A percentile compares a stretch with the other conserved stretches of the same genome.
These are phyloP conservation scores for Raffaelea arxii DNA, from an alignment of 2,329 filamentous ascomycete species.

Conservation along the genomic window DNA sequence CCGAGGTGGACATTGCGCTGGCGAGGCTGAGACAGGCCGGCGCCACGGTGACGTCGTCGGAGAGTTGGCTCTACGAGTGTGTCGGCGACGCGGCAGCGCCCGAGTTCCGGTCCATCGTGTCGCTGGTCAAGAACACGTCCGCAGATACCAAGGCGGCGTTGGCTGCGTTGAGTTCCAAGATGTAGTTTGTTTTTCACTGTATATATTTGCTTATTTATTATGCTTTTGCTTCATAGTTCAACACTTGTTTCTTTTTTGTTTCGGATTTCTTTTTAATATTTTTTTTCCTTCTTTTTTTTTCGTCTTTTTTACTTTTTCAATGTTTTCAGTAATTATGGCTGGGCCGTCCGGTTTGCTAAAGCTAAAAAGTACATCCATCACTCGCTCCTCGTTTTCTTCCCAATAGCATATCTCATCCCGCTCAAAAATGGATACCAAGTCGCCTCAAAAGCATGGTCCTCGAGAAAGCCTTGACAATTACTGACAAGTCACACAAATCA, in stretches of 20 bases:
- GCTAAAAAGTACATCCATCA: too few species aligned
- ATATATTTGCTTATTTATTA: background rate
- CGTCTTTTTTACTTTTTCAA: background rate
- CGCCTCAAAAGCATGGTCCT: too few species aligned
- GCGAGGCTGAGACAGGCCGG: slow-evolving; percentile 66
- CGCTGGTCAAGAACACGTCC: slow-evolving; percentile 68
- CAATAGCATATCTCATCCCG: too few species aligned
- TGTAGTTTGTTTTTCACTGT: slow-evolving; percentile 17
- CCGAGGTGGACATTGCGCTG: slow-evolving; percentile 73
- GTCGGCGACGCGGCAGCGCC: slow-evolving; percentile 69
- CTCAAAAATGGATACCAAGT: too few species aligned
- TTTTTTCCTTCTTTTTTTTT: slow-evolving; percentile 1
- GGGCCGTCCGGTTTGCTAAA: too few species aligned
- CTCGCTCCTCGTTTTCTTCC: too few species aligned
- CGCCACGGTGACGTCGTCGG: slow-evolving; percentile 72
- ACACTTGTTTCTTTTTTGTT: slow-evolving; percentile 1
- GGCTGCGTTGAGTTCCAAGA: slow-evolving; percentile 53
- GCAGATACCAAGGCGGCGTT: slow-evolving; percentile 61
- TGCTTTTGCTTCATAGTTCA: too few species aligned
- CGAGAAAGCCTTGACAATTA: too few species aligned
- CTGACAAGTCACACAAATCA: background rate
- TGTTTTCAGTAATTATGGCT: too few species aligned
- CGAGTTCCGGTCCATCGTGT: slow-evolving; percentile 65
- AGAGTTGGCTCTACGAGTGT: slow-evolving; percentile 83
- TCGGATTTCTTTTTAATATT: background rate